Percentiles rank a stretch among this genome's conserved stretches.
Evolutionary conservation across 306 rosid genomes (phyloP).

Genomic region (Styphnolobium japonicum): DNA sequence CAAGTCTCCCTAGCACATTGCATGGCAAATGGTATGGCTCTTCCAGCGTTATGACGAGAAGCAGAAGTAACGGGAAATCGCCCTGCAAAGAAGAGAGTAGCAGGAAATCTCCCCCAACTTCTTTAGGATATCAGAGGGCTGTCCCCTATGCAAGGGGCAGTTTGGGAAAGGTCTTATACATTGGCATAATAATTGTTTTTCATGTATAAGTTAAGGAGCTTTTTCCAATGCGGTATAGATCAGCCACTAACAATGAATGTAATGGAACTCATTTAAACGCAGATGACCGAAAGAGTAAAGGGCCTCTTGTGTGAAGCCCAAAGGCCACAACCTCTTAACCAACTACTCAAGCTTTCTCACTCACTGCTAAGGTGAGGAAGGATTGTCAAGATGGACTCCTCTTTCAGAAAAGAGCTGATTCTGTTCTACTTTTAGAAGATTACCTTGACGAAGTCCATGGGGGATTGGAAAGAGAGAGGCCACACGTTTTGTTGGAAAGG

Average conservation of each 20-base stretch:
- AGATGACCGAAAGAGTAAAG: constrained; percentile 72
- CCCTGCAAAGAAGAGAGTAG: constrained; percentile 53
- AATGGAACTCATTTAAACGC: constrained; percentile 9
- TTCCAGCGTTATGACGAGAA: constrained; percentile 60
- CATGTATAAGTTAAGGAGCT: not conserved
- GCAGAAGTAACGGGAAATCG: constrained; percentile 61
- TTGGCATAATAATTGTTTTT: not conserved
- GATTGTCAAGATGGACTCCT: not conserved
- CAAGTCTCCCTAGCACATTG: constrained; percentile 71
- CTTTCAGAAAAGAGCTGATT: not conserved
- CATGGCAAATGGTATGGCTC: constrained; percentile 48
- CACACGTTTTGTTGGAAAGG: constrained; percentile 26
- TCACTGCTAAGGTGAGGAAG: constrained; percentile 58
- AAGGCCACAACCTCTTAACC: constrained; percentile 56
- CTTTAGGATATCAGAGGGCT: constrained; percentile 59
- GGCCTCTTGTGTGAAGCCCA: constrained; percentile 60
- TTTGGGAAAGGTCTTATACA: constrained; percentile 54
- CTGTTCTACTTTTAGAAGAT: not conserved
- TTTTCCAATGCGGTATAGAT: not conserved
- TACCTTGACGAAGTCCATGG: not conserved
- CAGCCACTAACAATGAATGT: not conserved
- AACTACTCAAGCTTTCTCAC: constrained; percentile 71
- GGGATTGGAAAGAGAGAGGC: not conserved
- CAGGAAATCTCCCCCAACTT: constrained; percentile 66
- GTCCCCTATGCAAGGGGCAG: constrained; percentile 73